Conservation (phyloP, 1,284 basidiomycete species). For the Sparassis latifolia region DNA sequence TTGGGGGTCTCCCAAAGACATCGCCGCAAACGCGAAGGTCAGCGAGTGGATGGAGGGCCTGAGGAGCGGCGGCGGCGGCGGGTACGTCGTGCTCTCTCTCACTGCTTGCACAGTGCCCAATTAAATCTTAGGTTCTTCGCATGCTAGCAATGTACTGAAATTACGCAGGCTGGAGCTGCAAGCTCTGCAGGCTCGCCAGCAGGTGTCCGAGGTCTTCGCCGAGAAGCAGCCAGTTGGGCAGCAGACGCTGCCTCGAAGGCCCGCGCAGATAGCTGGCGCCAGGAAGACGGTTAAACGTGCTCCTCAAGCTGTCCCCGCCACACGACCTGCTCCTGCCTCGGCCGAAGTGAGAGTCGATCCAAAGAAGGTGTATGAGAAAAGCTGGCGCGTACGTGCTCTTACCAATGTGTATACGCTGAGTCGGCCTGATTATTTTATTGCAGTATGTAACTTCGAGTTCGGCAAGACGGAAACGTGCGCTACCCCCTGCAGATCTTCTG, state of each 20-base stretch:
- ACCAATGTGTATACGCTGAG: no score
- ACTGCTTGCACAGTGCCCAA: neutral
- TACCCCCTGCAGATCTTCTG: neutral
- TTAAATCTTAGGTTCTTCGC: neutral
- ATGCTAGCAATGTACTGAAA: constrained; percentile 39
- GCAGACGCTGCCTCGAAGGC: no score
- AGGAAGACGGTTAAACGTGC: neutral
- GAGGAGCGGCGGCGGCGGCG: constrained; percentile 44
- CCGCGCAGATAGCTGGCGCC: neutral
- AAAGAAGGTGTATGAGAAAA: neutral
- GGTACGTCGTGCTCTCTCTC: constrained; percentile 27
- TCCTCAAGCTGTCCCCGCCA: neutral
- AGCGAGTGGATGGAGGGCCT: constrained; percentile 45
- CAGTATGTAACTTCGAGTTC: no score
- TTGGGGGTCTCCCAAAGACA: constrained; percentile 40
- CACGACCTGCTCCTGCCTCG: neutral
- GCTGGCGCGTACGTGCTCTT: neutral
- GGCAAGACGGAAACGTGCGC: neutral
- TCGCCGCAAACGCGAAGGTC: constrained; percentile 35
- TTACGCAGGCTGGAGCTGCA: constrained; percentile 27
- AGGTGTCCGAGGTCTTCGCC: neutral
- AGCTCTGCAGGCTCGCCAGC: constrained; percentile 2
- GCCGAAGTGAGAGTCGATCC: neutral
- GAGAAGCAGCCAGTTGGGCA: no score
- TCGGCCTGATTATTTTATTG: no score